Evolutionary conservation across 1,139 yeast genomes (phyloP), one percentile per base, ranked within the genome.

Genomic region (Taiozyma sp.): DNA sequence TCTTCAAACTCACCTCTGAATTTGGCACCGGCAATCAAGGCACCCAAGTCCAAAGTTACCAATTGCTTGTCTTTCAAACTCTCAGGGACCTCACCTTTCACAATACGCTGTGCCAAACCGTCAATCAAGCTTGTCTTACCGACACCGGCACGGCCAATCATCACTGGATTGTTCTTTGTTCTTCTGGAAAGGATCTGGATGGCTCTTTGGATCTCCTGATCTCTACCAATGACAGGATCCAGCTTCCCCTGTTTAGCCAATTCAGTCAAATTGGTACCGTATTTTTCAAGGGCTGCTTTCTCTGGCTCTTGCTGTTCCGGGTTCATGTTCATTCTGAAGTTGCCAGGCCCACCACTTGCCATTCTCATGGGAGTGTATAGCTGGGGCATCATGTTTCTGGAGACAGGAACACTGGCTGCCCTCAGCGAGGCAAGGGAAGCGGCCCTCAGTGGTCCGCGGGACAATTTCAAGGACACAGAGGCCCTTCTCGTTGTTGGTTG

Each of bases 81-180:
- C 55, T 93, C 98, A 0, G 99, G 99, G 1, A 93, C 99, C 64
- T 91, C 96, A 10, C 93, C 93, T 53, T 87, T 82, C 16, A 89
- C 82, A 51, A 93, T 91, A 61, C 97, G 73, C 69, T 93, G 98
- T 0, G 98, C 98, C 48, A 93, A 75, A 0, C 98, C 99, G 68
- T 93, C 99, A 82, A 93, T 87, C 50, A 93, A 84, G 7, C 97
- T 96, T 0, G 98, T 93, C 69, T 93, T 93, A 71, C 99, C 99
- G 0, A 96, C 95, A 70, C 99, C 99, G 1, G 99, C 98, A 58
- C 88, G 83, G 55, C 98, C 99, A 49, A 92, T 90, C 48, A 93
- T 70, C 0, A 93, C 96, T 0, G 98, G 98, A 65, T 93, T 93
- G 65, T 92, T 92, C 68, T 93, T 93, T 2, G 97, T 91, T 65